Base-by-base conservation (phyloP, 495 filamentous ascomycete genomes). In the Penicillium paradoxum region DNA sequence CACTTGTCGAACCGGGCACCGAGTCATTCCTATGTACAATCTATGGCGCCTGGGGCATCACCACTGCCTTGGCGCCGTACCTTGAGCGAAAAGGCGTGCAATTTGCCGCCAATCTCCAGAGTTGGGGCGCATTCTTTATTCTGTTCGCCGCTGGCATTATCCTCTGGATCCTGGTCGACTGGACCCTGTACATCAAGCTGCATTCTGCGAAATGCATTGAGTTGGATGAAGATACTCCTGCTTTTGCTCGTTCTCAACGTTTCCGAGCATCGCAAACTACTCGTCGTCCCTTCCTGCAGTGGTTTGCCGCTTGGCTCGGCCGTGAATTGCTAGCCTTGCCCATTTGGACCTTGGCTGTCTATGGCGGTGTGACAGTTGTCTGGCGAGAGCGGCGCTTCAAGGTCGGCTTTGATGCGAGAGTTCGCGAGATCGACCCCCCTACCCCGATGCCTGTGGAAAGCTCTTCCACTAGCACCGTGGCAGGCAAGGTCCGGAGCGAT, bases 1-100 rank as follows among this genome's bases (percentile, higher is more conserved):
- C 95, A 0, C 72, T 97, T 1, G 86, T 96, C n/a, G 95, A 99
- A 58, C 92, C 91, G 0, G 91, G 90, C 2, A 93, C 93, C 2
- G 95, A 97, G 69, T 87, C 84, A n/a, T 72, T 97, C 11, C 61
- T 96, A 0, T 93, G 90, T 67, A 89, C 83, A 14, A 64, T 85
- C 2, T 88, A 95, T 61, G 83, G 91, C 22, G 81, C 88, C 0
- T 96, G 83, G 66, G 90, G 83, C 0, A 54, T 89, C 18, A 95
- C 88, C 0, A 89, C 85, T 0, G 62, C 70, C 7, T 62, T 95
- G 8, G 81, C 87, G 0, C 84, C 75, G 65, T 80, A 85, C 45
- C 67, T 82, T 25, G 58, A 73, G 0, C 62, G 55, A 0, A 59
- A 85, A 4, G 80, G 80, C 21, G 68, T 89, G 13, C 71, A 82